Evolutionary conservation across 139 green algal species (phyloP), one percentile per base, ranked within the genome.

Genomic region (Picochlorum sp.): DNA sequence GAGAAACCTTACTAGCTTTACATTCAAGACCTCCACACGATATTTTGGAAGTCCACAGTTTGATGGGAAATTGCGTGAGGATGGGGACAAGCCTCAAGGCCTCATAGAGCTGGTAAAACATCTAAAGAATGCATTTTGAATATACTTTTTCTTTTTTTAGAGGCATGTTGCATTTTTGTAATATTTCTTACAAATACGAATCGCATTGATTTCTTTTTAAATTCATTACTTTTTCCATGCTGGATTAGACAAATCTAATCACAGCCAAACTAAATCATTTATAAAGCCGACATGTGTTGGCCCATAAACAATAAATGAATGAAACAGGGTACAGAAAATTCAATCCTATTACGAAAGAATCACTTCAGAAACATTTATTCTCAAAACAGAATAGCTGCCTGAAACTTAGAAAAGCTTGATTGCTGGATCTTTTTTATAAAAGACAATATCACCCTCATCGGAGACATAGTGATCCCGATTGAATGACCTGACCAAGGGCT

Each of bases 381-480:
- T n/a, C n/a, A n/a, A 47, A 47, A 25, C 39, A 47, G 18, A 18
- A 47, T 25, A 47, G 39, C 18, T n/a, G n/a, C n/a, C n/a, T n/a
- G n/a, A n/a, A n/a, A n/a, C n/a, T 28, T 33, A 31, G 12, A 53
- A 53, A n/a, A 53, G 22, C 24, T 24, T 50, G 18, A 63, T 14
- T 10, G 54, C 36, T 6, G 49, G 57, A 41, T 60, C 55, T 12
- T 41, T 43, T 76, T 93, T 30, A 63, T 95, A 95, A 72, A 75
- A 95, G 7, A 96, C 83, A 13, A 96, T 81, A 57, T 94, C 68
- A 13, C 89, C 89, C 3, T 63, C 49, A 55, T 93, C 78, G 0
- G 56, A 67, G n/a, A 96, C 89, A 31, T 74, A 96, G 70, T 94
- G 79, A 74, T 96, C 89, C 8, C 82, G 70, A 10, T 57, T 60